Evolutionary conservation across 257 asterid genomes (phyloP).

Genomic region (Salvia rosmarinus): DNA sequence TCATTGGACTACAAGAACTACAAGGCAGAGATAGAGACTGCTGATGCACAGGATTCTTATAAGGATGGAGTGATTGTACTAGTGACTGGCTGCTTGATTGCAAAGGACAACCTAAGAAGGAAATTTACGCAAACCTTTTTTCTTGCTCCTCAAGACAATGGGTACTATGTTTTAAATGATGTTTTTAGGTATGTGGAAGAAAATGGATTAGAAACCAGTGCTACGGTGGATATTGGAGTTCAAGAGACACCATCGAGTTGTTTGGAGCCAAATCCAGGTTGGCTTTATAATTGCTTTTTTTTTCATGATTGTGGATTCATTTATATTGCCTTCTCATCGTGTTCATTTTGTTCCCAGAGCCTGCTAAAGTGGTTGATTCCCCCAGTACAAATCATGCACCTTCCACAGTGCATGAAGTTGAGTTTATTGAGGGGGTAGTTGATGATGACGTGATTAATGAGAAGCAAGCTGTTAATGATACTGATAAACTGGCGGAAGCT

Average conservation of each 20-base stretch:
- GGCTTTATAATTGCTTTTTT: conserved; percentile 21
- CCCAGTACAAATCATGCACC: conserved; percentile 46
- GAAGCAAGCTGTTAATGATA: conserved; percentile 46
- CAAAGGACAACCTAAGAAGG: conserved; percentile 64
- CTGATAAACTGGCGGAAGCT: conserved; percentile 49
- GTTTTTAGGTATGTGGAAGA: conserved; percentile 75
- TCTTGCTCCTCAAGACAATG: conserved; percentile 94
- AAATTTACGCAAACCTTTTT: conserved; percentile 84
- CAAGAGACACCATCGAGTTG: conserved; percentile 43
- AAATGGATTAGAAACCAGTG: conserved; percentile 46
- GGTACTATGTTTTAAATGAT: conserved; percentile 85
- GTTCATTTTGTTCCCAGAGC: conserved; percentile 57
- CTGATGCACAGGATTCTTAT: conserved; percentile 86
- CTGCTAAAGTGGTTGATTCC: conserved; percentile 53
- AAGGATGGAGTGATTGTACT: conserved; percentile 75
- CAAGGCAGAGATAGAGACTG: conserved; percentile 91
- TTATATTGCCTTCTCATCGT: conserved; percentile 26
- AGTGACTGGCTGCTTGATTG: conserved; percentile 92
- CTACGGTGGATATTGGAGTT: conserved; percentile 41
- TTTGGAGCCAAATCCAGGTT: conserved; percentile 65
- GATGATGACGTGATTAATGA: conserved; percentile 51
- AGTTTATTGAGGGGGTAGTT: conserved; percentile 46
- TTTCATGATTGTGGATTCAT: background rate
- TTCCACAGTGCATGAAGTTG: conserved; percentile 51
- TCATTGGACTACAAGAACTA: conserved; percentile 85